Evolutionary conservation across 257 asterid species (phyloP).

Genomic region (Nicotiana sylvestris): DNA sequence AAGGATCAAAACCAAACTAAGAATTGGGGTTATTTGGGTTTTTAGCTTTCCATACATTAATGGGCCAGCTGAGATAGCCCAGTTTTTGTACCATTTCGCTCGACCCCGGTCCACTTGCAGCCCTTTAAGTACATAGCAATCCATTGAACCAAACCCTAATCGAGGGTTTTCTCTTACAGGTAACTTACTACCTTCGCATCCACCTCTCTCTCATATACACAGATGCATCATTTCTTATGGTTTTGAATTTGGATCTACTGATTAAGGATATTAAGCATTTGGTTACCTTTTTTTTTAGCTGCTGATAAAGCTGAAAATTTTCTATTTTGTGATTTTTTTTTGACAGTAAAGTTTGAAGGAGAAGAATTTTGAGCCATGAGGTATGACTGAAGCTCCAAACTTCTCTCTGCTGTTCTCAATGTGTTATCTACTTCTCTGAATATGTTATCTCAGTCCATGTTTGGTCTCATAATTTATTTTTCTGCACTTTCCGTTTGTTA

Average conservation of each 20-base stretch:
- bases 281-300: neutral
- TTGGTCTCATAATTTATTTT: neutral
- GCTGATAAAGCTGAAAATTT: neutral
- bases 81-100: neutral
- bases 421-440: neutral
- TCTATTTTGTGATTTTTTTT: neutral
- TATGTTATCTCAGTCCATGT: neutral
- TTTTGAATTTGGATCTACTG: neutral
- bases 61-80: neutral
- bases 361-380: conserved; percentile 7
- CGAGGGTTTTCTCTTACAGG: conserved; percentile 12
- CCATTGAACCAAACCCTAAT: neutral
- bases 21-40: neutral
- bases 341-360: neutral
- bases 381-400: neutral
- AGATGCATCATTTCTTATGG: neutral
- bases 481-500: neutral
- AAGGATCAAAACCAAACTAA: neutral
- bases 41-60: neutral
- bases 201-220: neutral
- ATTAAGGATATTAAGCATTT: neutral
- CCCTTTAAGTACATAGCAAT: conserved; percentile 2
- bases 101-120: neutral
- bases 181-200: neutral
- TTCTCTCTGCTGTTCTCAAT: neutral